These are phyloP conservation scores for Diutina neorugosa DNA, from an alignment of 1,139 yeast species.

Conservation along the genomic window DNA sequence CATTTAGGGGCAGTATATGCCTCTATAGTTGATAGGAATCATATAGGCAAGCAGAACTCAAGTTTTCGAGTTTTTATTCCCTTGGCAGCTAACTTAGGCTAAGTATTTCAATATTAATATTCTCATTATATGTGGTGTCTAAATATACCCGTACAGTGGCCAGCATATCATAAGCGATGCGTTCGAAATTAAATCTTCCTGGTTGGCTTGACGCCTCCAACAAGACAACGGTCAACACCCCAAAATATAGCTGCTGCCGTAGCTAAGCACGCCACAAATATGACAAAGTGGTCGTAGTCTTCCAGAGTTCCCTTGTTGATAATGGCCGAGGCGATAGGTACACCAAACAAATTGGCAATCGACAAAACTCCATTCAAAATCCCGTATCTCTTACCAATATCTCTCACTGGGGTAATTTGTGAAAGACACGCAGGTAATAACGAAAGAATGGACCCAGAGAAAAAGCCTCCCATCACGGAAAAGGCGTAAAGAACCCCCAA, in stretches of 20 bases:
- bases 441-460: constrained; percentile 35
- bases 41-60: too few relatives aligned
- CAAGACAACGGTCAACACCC: constrained; percentile 11
- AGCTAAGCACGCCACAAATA: constrained; percentile 14
- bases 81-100: too few relatives aligned
- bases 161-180: too few relatives aligned
- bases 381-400: constrained; percentile 38
- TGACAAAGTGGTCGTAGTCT: constrained; percentile 16
- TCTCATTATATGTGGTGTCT: too few relatives aligned
- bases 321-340: constrained; percentile 41
- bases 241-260: constrained; percentile 13
- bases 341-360: constrained; percentile 31
- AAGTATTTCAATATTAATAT: too few relatives aligned
- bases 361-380: constrained; percentile 33
- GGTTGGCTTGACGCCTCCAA: constrained; percentile 7
- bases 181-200: not conserved
- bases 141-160: too few relatives aligned
- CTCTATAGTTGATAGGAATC: too few relatives aligned
- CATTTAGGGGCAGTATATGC: too few relatives aligned
- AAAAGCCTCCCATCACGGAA: constrained; percentile 40
- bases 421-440: constrained; percentile 40
- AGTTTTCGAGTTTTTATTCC: too few relatives aligned
- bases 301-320: constrained; percentile 22
- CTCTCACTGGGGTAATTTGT: constrained; percentile 33
- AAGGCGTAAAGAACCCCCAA: constrained; percentile 29